Conservation (phyloP, 75 land plant genomes). For the Selaginella tamariscina region DNA sequence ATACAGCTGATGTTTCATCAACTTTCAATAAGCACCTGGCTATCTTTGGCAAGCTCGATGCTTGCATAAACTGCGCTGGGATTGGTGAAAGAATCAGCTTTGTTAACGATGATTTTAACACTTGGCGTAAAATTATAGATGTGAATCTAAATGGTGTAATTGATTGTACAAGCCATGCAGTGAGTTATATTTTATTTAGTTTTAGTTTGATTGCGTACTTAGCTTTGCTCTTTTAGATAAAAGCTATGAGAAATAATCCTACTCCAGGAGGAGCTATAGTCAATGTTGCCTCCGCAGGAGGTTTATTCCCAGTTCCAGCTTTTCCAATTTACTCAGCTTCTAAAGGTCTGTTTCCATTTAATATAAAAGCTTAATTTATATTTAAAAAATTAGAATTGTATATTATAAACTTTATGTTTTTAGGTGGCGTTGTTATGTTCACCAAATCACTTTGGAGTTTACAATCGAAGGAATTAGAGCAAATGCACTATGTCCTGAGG, state of each 20-base stretch:
- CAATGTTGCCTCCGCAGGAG: slow-evolving; percentile 84
- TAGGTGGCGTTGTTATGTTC: not conserved
- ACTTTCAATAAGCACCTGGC: slow-evolving; percentile 70
- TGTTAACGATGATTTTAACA: slow-evolving; percentile 39
- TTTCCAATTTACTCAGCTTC: slow-evolving; percentile 53
- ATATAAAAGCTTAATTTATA: not conserved
- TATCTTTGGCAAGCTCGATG: slow-evolving; percentile 75
- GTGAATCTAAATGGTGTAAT: slow-evolving; percentile 66
- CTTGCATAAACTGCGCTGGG: slow-evolving; percentile 87
- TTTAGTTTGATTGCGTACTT: not conserved
- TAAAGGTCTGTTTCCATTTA: slow-evolving; percentile 53
- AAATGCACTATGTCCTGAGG: not conserved
- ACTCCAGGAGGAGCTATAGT: slow-evolving; percentile 51
- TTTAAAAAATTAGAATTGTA: not conserved
- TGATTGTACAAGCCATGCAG: slow-evolving; percentile 78
- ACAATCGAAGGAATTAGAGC: not conserved
- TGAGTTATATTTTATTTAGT: slow-evolving; percentile 10
- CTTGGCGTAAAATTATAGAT: slow-evolving; percentile 62
- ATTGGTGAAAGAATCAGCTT: slow-evolving; percentile 35
- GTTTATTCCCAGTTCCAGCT: slow-evolving; percentile 56
- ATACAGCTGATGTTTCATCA: not conserved
- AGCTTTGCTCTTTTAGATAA: slow-evolving; percentile 48
- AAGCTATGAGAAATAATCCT: slow-evolving; percentile 50
- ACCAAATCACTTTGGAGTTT: not conserved
- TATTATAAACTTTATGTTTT: not conserved